Evolutionary conservation across 1,284 basidiomycete species (phyloP).

Genomic region (Marasmius sp.): DNA sequence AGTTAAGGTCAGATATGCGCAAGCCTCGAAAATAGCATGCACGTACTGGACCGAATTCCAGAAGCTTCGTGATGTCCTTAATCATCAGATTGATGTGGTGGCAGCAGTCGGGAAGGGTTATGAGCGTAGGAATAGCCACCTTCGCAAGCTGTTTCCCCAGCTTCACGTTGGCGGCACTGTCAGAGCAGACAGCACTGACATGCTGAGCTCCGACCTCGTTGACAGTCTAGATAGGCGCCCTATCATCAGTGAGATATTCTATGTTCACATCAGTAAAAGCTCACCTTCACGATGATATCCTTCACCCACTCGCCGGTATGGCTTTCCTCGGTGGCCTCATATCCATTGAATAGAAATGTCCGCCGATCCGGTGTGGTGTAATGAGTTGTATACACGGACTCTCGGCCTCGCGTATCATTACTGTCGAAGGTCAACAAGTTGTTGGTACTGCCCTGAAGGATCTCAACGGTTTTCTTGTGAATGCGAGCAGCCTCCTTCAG

Average conservation of each 20-base stretch:
- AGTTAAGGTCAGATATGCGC: background rate
- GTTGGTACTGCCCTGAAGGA: conserved; percentile 19
- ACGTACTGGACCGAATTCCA: background rate
- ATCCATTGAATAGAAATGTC: conserved; percentile 26
- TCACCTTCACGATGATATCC: background rate
- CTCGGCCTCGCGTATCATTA: conserved; percentile 21
- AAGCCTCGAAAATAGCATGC: background rate
- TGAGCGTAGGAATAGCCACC: conserved; percentile 12
- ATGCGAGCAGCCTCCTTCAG: conserved; percentile 19
- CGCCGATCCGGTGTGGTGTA: conserved; percentile 23
- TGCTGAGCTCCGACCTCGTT: background rate
- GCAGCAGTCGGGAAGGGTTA: conserved; percentile 19
- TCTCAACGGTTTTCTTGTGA: conserved; percentile 9
- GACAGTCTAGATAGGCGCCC: background rate
- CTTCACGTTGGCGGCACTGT: conserved; percentile 23
- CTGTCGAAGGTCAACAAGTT: conserved; percentile 32
- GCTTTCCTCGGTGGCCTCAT: conserved; percentile 24
- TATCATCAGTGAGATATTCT: background rate
- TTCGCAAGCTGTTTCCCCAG: conserved; percentile 13
- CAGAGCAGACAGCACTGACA: conserved; percentile 18
- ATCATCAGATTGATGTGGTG: conserved; percentile 20
- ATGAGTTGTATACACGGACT: no score
- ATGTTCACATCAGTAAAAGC: background rate
- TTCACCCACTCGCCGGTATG: conserved; percentile 15
- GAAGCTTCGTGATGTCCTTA: conserved; percentile 19